These are phyloP conservation scores for Leccinum disarticulatum DNA, from an alignment of 768 basidiomycete species.

Conservation along the genomic window DNA sequence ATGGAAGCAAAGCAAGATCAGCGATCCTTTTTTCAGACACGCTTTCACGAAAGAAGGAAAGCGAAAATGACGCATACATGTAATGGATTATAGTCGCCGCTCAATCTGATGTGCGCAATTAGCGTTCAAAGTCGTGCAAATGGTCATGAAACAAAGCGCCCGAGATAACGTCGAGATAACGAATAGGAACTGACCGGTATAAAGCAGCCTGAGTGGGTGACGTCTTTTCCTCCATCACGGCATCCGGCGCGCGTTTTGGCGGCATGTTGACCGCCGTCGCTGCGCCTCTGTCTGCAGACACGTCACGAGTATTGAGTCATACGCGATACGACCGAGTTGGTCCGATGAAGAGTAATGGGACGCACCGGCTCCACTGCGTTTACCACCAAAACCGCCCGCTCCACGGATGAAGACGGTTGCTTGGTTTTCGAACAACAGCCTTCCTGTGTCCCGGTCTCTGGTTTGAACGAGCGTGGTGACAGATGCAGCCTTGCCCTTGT, in stretches of 20 bases:
- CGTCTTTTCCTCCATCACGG: slow-evolving; percentile 87
- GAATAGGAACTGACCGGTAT: slow-evolving; percentile 64
- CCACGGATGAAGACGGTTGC: slow-evolving; percentile 91
- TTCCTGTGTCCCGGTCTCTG: slow-evolving; percentile 72
- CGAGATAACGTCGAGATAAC: background rate
- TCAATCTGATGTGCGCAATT: slow-evolving; percentile 52
- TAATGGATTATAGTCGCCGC: slow-evolving; percentile 89
- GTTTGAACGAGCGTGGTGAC: slow-evolving; percentile 81
- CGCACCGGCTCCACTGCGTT: slow-evolving; percentile 76
- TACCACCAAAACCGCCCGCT: slow-evolving; percentile 94
- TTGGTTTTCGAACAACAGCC: slow-evolving; percentile 89
- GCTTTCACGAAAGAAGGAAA: background rate
- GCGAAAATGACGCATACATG: slow-evolving; percentile 52
- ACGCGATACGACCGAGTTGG: background rate
- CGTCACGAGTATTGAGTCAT: background rate
- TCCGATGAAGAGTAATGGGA: slow-evolving; percentile 2
- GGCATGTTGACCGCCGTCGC: slow-evolving; percentile 80
- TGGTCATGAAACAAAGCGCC: slow-evolving; percentile 3
- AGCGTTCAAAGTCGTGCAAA: background rate
- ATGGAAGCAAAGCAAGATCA: background rate
- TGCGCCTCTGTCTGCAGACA: slow-evolving; percentile 74
- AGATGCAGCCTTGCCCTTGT: slow-evolving; percentile 93
- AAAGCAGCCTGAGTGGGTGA: slow-evolving; percentile 79
- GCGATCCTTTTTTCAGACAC: slow-evolving; percentile 1
- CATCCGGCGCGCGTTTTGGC: slow-evolving; percentile 84